Evolutionary conservation across 2,329 filamentous ascomycete genomes (phyloP).

Genomic region (Monosporascus sp.): DNA sequence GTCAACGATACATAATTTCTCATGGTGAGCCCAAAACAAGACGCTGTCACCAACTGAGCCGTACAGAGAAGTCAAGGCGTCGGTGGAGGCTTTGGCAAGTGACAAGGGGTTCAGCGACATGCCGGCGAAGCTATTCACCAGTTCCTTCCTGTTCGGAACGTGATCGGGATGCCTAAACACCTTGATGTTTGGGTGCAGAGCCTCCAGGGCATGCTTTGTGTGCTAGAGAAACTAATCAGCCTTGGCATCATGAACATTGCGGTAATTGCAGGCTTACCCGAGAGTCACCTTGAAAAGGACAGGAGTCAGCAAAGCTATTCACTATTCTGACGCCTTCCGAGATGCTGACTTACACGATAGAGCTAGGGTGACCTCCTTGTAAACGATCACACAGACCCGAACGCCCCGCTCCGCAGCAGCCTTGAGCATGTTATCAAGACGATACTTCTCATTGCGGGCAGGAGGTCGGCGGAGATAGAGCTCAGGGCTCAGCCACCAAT

Average conservation of each 20-base stretch:
- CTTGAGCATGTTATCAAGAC: conserved; percentile 76
- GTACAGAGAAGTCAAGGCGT: conserved; percentile 73
- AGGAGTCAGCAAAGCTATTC: conserved; percentile 7
- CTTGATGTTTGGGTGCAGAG: conserved; percentile 74
- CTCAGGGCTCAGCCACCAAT: conserved; percentile 89
- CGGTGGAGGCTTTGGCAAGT: conserved; percentile 61
- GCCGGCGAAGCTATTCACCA: conserved; percentile 56
- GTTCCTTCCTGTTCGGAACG: conserved; percentile 63
- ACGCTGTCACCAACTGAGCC: conserved; percentile 77
- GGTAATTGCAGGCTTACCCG: conserved; percentile 33
- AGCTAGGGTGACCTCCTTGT: conserved; percentile 84
- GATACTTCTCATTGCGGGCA: conserved; percentile 74
- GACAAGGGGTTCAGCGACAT: conserved; percentile 39
- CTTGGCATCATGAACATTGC: neutral
- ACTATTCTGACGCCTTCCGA: conserved; percentile 24
- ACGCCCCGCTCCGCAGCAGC: conserved; percentile 81
- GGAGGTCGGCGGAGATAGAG: conserved; percentile 81
- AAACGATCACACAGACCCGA: conserved; percentile 79
- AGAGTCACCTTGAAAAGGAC: conserved; percentile 32
- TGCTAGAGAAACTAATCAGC: conserved; percentile 43
- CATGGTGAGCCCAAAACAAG: conserved; percentile 89
- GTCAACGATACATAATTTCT: conserved; percentile 83
- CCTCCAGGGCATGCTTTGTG: conserved; percentile 74
- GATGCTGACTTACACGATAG: conserved; percentile 62
- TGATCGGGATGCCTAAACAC: conserved; percentile 93